Evolutionary conservation across 1,139 yeast genomes (phyloP).

Genomic region (Geotrichum siamense): DNA sequence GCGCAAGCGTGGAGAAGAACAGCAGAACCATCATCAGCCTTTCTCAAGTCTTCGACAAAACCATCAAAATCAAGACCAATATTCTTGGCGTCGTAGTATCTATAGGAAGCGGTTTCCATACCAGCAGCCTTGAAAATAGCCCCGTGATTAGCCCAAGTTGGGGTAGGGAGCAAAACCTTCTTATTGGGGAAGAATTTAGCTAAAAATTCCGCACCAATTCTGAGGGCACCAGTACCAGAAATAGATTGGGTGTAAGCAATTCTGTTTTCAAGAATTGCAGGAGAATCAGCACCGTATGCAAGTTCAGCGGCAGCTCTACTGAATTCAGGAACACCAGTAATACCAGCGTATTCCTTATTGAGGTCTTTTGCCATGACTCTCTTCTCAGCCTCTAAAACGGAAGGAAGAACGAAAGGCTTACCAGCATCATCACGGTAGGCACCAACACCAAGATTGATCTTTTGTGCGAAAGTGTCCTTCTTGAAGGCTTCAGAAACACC

Average conservation of each 20-base stretch:
- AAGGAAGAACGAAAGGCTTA: conserved; percentile 89
- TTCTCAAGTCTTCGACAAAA: conserved; percentile 53
- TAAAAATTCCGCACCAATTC: conserved; percentile 58
- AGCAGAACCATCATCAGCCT: conserved; percentile 71
- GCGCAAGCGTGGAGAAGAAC: conserved; percentile 92
- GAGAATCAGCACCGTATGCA: conserved; percentile 39
- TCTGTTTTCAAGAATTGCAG: conserved; percentile 39
- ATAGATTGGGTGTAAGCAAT: conserved; percentile 60
- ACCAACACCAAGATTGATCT: conserved; percentile 91
- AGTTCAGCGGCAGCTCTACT: conserved; percentile 68
- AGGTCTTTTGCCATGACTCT: conserved; percentile 36
- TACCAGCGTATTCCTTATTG: conserved; percentile 90
- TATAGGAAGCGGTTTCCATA: conserved; percentile 44
- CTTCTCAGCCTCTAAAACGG: conserved; percentile 57
- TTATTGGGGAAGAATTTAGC: conserved; percentile 45
- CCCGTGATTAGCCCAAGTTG: conserved; percentile 70
- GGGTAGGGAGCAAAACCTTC: conserved; percentile 52
- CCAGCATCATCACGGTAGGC: conserved; percentile 93
- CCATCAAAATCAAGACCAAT: conserved; percentile 65
- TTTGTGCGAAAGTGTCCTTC: conserved; percentile 40
- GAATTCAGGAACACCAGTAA: conserved; percentile 74
- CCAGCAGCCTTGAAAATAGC: conserved; percentile 45
- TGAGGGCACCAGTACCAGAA: conserved; percentile 70
- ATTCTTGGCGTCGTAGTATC: conserved; percentile 59
- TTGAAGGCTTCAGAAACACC: conserved; percentile 57